phyloP scores from a whole-genome alignment of 2,329 filamentous ascomycete genomes.

The Colletotrichum navitas region DNA sequence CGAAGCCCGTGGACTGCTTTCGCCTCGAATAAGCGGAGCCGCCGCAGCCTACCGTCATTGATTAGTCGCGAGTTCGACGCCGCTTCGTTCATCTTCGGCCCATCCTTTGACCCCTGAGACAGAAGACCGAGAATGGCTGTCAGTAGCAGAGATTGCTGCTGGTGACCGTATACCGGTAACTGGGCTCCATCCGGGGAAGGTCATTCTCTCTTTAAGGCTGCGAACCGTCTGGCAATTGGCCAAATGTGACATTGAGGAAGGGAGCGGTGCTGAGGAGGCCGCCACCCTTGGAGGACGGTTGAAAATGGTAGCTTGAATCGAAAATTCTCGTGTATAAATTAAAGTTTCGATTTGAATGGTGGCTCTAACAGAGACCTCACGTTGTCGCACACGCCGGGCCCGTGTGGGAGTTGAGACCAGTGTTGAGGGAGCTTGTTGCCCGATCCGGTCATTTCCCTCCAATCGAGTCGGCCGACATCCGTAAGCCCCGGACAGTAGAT shows the following conservation, averaged over 20 bases:
- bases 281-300: background rate
- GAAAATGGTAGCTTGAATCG: background rate
- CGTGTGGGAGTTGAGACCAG: background rate
- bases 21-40: background rate
- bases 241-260: background rate
- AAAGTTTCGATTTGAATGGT: slow-evolving; percentile 2
- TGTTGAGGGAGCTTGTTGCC: background rate
- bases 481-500: background rate
- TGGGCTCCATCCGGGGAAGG: background rate
- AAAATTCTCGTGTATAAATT: slow-evolving; percentile 3
- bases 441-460: background rate
- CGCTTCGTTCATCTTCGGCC: background rate
- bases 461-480: background rate
- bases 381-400: background rate
- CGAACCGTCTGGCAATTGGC: background rate
- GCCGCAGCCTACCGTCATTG: background rate
- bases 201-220: background rate
- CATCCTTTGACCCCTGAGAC: background rate
- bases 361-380: background rate
- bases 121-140: no score
- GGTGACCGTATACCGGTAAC: no score
- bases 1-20: background rate
- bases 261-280: background rate
- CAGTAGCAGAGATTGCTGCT: background rate
- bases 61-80: background rate